A percentile compares a stretch with the other conserved stretches of the same genome.
Evolutionary conservation across 306 rosid genomes (phyloP).

Genomic region (Cucumis hystrix): DNA sequence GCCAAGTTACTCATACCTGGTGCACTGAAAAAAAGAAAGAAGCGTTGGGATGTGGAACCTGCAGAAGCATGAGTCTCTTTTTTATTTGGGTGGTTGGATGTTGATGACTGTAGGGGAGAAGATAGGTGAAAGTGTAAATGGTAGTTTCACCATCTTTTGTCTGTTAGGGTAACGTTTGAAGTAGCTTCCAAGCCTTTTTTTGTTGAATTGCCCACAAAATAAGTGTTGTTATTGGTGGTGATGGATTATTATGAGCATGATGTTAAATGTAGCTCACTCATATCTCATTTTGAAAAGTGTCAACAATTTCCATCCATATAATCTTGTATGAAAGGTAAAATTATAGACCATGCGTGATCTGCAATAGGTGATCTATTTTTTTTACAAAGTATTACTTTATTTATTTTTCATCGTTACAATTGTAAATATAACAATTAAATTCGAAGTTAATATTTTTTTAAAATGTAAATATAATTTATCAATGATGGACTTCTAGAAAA

Average conservation of each 20-base stretch:
- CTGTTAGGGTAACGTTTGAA: neutral
- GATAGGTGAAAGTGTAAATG: neutral
- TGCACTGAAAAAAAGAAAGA: slow-evolving; percentile 21
- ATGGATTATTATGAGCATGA: neutral
- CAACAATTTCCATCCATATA: neutral
- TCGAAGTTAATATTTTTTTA: too few species aligned
- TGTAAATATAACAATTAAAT: too few species aligned
- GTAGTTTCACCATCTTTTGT: neutral
- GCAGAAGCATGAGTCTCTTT: slow-evolving; percentile 1
- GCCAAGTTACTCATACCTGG: slow-evolving; percentile 8
- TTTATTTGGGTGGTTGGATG: neutral
- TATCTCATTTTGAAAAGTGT: neutral
- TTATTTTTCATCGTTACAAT: too few species aligned
- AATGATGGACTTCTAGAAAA: too few species aligned
- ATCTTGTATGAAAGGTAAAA: neutral
- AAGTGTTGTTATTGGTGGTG: neutral
- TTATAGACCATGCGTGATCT: too few species aligned
- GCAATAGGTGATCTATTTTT: too few species aligned
- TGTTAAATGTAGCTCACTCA: neutral
- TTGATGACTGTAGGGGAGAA: neutral
- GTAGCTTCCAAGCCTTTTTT: neutral
- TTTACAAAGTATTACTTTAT: too few species aligned
- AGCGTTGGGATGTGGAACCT: slow-evolving; percentile 45
- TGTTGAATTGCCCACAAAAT: neutral
- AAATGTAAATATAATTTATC: too few species aligned